Percentiles rank a stretch among this genome's conserved stretches.
Evolutionary conservation across 805 yeast species (phyloP).

Genomic region (Barnettozyma botsteinii): DNA sequence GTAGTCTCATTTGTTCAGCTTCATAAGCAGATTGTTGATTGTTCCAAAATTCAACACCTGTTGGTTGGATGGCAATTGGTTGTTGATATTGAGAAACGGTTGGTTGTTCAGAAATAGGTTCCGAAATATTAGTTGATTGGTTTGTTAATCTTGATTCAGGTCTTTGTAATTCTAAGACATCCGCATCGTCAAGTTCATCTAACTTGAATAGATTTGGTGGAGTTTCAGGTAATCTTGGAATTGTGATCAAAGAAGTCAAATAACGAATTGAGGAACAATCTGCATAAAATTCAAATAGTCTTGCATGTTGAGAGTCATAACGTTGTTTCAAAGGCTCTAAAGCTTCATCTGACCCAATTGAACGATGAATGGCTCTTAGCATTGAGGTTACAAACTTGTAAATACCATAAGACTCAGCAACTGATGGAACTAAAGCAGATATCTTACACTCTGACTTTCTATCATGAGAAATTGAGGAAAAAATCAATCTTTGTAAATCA

Average conservation of each 20-base stretch:
- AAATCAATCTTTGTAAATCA: slow-evolving; percentile 67
- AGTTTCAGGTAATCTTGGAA: slow-evolving; percentile 47
- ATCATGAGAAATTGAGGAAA: slow-evolving; percentile 61
- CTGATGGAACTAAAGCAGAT: slow-evolving; percentile 83
- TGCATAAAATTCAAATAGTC: slow-evolving; percentile 77
- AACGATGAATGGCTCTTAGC: slow-evolving; percentile 80
- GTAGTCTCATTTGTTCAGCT: slow-evolving; percentile 54
- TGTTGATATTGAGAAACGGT: slow-evolving; percentile 32
- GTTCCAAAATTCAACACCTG: slow-evolving; percentile 43
- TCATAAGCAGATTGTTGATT: slow-evolving; percentile 49
- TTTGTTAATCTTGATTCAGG: slow-evolving; percentile 22
- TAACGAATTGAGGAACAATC: slow-evolving; percentile 84
- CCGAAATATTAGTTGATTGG: slow-evolving; percentile 15
- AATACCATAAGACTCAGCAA: slow-evolving; percentile 88
- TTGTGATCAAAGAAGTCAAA: slow-evolving; percentile 71
- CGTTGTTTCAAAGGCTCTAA: slow-evolving; percentile 67
- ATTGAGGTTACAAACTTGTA: slow-evolving; percentile 84
- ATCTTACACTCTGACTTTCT: slow-evolving; percentile 68
- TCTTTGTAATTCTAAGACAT: slow-evolving; percentile 11
- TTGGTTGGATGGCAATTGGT: slow-evolving; percentile 46
- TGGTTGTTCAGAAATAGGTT: slow-evolving; percentile 44
- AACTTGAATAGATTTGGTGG: slow-evolving; percentile 30
- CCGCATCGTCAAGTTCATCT: slow-evolving; percentile 22
- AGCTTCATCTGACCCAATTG: slow-evolving; percentile 70
- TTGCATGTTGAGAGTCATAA: slow-evolving; percentile 51